Percentiles rank a stretch among this genome's conserved stretches.
Conservation (phyloP, 1,284 basidiomycete genomes). For the Mrakiaceae sp. region DNA sequence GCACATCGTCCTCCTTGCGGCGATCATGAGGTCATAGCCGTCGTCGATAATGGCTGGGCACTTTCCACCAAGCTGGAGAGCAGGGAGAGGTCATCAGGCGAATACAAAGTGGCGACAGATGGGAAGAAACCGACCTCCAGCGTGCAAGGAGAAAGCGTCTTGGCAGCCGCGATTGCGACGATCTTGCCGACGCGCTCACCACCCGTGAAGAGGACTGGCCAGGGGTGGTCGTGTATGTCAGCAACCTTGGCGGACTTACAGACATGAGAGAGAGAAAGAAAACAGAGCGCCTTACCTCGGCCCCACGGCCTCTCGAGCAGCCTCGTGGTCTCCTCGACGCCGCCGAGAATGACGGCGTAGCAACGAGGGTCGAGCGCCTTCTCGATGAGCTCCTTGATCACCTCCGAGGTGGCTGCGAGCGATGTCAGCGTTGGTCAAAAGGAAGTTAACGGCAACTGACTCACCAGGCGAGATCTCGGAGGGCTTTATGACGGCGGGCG, state of each 20-base stretch:
- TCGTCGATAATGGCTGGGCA: slow-evolving; percentile 10
- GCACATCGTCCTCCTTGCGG: slow-evolving; percentile 8
- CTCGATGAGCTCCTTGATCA: neutral
- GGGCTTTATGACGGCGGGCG: slow-evolving; percentile 6
- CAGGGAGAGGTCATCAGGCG: neutral
- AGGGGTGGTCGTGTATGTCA: neutral
- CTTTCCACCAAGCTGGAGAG: slow-evolving; percentile 8
- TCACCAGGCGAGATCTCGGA: neutral
- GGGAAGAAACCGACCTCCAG: slow-evolving; percentile 1
- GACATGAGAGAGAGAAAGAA: neutral
- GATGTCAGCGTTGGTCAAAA: neutral
- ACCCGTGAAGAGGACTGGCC: slow-evolving; percentile 14
- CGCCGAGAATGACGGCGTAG: slow-evolving; percentile 8
- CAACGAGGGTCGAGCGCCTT: neutral
- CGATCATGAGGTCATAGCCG: slow-evolving; percentile 4
- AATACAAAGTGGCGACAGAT: neutral
- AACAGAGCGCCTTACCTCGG: slow-evolving; percentile 4
- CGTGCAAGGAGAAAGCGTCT: slow-evolving; percentile 11
- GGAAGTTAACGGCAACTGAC: no score
- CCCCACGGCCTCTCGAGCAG: slow-evolving; percentile 7
- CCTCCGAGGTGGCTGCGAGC: neutral
- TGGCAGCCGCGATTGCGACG: slow-evolving; percentile 10
- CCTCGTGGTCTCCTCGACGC: slow-evolving; percentile 3
- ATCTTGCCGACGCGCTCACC: neutral
- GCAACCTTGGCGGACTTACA: neutral